Evolutionary conservation across 495 filamentous ascomycete genomes (phyloP), one percentile per base, ranked within the genome.

Genomic region (Aspergillus sclerotiicarbonarius): DNA sequence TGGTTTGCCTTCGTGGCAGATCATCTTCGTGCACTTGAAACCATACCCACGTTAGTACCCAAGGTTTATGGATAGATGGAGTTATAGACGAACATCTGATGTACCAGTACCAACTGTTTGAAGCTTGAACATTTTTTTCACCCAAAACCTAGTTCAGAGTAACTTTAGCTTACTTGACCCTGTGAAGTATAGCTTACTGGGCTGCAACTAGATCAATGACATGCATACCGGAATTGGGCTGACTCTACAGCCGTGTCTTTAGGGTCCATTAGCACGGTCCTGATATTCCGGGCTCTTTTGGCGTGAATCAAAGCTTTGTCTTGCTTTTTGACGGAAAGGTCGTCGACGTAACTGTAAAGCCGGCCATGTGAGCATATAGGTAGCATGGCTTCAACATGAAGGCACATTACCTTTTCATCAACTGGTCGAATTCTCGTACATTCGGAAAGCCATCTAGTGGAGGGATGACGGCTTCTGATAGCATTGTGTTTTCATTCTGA

Each of bases 41-140:
- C 8, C 31, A 44, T 45, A 19, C 6, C 16, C 56, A 57, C 16
- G 57, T 61, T 8, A 51, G 29, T 44, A 12, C 13, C 1, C 16
- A 32, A 47, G 9, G 1, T 18, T 15, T 30, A 13, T 31, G n/a
- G 8, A 8, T 16, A 49, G 8, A 5, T 45, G 6, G 19, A n/a
- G 33, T 7, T 10, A 19, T 7, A 54, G 48, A 64, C 75, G 49
- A 64, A 78, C 75, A 59, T 73, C 67, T 51, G 70, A 55, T 43
- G 59, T 62, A 29, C 67, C 70, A 31, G 63, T 61, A 21, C 78
- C 76, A 47, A 76, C 70, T 19, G 67, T 54, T 53, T 76, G 68
- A 45, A 83, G 70, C 48, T 78, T 78, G 65, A 84, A 84, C 82
- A 84, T 84, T 61, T 84, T 84, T 58, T 84, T 84, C 15, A 80